phyloP scores from a whole-genome alignment of 768 basidiomycete species.

The Boletus fagicola region DNA sequence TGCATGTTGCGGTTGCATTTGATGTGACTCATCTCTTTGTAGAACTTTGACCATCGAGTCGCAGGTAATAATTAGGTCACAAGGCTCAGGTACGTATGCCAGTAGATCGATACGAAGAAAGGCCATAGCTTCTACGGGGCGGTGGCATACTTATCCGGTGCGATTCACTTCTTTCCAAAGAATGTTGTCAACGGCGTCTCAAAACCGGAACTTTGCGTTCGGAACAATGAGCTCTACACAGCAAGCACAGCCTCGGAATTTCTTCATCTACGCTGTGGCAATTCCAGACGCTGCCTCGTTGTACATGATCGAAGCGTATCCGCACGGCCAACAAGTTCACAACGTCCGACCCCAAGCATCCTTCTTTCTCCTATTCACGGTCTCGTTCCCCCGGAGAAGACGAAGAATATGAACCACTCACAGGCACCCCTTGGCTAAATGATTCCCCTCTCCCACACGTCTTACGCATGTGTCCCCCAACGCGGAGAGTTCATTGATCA shows the following conservation, averaged over 20 bases:
- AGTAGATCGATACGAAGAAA: neutral
- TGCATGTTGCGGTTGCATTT: neutral
- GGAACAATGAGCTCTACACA: conserved; percentile 1
- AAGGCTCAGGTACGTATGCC: neutral
- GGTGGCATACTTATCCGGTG: neutral
- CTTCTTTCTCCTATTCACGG: conserved; percentile 5
- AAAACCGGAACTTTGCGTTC: neutral
- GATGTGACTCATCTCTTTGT: neutral
- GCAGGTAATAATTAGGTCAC: neutral
- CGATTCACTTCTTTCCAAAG: neutral
- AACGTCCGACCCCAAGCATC: neutral
- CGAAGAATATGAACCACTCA: conserved; percentile 8
- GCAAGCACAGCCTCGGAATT: conserved; percentile 2
- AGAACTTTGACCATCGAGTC: neutral
- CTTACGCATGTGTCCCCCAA: conserved; percentile 8
- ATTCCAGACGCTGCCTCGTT: conserved; percentile 17
- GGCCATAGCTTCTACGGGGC: neutral
- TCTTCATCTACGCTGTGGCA: too few relatives aligned
- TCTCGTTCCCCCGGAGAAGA: conserved; percentile 10
- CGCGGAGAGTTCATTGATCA: conserved; percentile 9
- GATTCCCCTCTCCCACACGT: conserved; percentile 20
- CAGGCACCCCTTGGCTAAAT: conserved; percentile 20
- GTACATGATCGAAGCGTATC: conserved; percentile 9
- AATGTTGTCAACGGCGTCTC: conserved; percentile 1
- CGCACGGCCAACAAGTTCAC: conserved; percentile 2